Evolutionary conservation across 371 early-diverging fungal genomes (phyloP).

Genomic region (Rhizopus delemar): DNA sequence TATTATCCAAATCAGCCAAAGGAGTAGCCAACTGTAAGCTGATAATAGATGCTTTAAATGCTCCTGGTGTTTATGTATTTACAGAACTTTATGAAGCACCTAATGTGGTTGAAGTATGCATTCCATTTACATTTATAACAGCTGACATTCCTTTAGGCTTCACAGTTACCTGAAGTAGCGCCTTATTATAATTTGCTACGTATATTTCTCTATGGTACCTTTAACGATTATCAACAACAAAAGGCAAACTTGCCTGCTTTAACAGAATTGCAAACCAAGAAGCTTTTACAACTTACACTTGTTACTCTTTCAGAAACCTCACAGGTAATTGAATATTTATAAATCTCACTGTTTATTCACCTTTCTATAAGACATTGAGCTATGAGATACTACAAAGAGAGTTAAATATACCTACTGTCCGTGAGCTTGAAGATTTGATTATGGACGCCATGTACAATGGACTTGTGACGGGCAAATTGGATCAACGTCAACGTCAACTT

Average conservation of each 20-base stretch:
- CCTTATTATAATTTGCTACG: slow-evolving; percentile 63
- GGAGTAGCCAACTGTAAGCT: slow-evolving; percentile 75
- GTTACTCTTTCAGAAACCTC: slow-evolving; percentile 69
- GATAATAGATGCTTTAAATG: slow-evolving; percentile 71
- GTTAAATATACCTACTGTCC: slow-evolving; percentile 72
- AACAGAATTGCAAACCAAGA: slow-evolving; percentile 62
- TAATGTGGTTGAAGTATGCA: slow-evolving; percentile 67
- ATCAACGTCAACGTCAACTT: slow-evolving; percentile 74
- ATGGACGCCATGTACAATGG: slow-evolving; percentile 85
- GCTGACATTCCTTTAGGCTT: slow-evolving; percentile 49
- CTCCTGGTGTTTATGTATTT: slow-evolving; percentile 81
- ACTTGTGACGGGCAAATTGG: slow-evolving; percentile 76
- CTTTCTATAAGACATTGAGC: slow-evolving; percentile 49
- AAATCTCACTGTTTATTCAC: no score
- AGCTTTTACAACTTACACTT: slow-evolving; percentile 76
- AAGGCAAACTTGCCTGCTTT: slow-evolving; percentile 67
- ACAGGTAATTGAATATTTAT: slow-evolving; percentile 41
- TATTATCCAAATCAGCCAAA: slow-evolving; percentile 77
- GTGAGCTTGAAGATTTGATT: slow-evolving; percentile 82
- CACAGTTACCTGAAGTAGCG: slow-evolving; percentile 54
- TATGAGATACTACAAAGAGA: slow-evolving; percentile 67
- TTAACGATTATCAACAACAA: slow-evolving; percentile 62
- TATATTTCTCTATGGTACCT: slow-evolving; percentile 81
- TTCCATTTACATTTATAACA: no score
- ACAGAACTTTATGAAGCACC: slow-evolving; percentile 75